Evolutionary conservation across 2,329 filamentous ascomycete species (phyloP).

Genomic region (Chaetothyriales sp.): DNA sequence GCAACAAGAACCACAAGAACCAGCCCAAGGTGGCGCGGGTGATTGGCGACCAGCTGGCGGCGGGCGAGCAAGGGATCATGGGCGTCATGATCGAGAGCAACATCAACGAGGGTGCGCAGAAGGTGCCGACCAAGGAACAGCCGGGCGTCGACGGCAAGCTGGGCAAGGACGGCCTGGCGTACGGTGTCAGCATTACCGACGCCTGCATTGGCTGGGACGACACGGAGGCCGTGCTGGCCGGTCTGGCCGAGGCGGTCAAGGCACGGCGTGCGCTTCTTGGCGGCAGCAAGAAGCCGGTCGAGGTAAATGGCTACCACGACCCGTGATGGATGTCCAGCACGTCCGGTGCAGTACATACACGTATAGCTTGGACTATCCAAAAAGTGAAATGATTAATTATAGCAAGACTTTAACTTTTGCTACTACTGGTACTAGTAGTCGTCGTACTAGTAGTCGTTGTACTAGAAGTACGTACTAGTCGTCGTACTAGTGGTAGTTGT

Average conservation of each 20-base stretch:
- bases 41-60: constrained; percentile 71
- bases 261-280: constrained; percentile 46
- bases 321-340: neutral
- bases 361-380: too few relatives aligned
- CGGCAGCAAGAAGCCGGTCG: neutral
- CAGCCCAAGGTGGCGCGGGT: constrained; percentile 82
- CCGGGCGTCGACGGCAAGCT: constrained; percentile 4
- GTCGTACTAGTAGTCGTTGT: too few relatives aligned
- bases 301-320: constrained; percentile 4
- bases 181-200: constrained; percentile 24
- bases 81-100: constrained; percentile 99
- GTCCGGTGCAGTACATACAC: too few relatives aligned
- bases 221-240: constrained; percentile 64
- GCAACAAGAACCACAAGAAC: constrained; percentile 92
- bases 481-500: too few relatives aligned
- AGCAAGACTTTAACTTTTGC: too few relatives aligned
- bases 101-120: constrained; percentile 81
- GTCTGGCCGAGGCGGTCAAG: constrained; percentile 66
- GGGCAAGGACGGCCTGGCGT: constrained; percentile 22
- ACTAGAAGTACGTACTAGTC: too few relatives aligned
- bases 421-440: too few relatives aligned
- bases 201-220: constrained; percentile 84
- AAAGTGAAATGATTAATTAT: too few relatives aligned
- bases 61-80: constrained; percentile 76
- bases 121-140: constrained; percentile 46